Percentiles rank a stretch among this genome's conserved stretches.
phyloP scores from a whole-genome alignment of 768 basidiomycete species.

The Hygrocybe punicea region DNA sequence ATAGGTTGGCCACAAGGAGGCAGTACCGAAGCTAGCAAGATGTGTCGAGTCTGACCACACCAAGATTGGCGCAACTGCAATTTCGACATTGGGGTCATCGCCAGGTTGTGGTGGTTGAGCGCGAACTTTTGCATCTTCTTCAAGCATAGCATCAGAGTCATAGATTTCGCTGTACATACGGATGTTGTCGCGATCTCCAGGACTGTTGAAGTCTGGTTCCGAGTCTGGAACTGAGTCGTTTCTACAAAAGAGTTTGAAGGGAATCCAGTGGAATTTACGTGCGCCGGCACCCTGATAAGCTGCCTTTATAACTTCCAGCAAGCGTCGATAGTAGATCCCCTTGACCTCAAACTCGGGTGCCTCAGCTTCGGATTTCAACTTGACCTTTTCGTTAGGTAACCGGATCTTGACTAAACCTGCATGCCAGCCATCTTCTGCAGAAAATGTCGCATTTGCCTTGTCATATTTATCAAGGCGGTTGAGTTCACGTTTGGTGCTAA shows the following conservation, averaged over 20 bases:
- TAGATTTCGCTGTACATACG: constrained; percentile 19
- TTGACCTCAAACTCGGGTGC: constrained; percentile 16
- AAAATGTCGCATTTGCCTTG: constrained; percentile 6
- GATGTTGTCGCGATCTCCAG: neutral
- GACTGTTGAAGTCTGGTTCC: too few relatives aligned
- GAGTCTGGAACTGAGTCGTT: neutral
- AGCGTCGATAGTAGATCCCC: constrained; percentile 18
- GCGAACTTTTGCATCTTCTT: constrained; percentile 9
- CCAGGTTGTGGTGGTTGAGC: constrained; percentile 2
- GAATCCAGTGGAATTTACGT: constrained; percentile 15
- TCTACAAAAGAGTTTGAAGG: constrained; percentile 14
- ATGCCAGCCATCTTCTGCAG: constrained; percentile 19
- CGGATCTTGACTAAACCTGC: constrained; percentile 20
- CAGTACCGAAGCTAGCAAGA: constrained; percentile 26
- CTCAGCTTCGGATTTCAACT: constrained; percentile 12
- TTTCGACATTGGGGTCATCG: constrained; percentile 12
- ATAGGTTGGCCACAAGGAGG: constrained; percentile 36
- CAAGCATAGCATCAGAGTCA: constrained; percentile 13
- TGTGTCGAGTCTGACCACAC: constrained; percentile 30
- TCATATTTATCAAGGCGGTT: constrained; percentile 6
- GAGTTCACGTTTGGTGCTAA: constrained; percentile 18
- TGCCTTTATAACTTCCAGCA: constrained; percentile 17
- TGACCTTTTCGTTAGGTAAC: constrained; percentile 20
- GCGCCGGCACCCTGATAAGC: constrained; percentile 1
- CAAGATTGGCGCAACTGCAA: constrained; percentile 20